A percentile compares a stretch with the other conserved stretches of the same genome.
Evolutionary conservation across 169 alveolate species (phyloP).

Genomic region (Plasmodium cynomolgi): DNA sequence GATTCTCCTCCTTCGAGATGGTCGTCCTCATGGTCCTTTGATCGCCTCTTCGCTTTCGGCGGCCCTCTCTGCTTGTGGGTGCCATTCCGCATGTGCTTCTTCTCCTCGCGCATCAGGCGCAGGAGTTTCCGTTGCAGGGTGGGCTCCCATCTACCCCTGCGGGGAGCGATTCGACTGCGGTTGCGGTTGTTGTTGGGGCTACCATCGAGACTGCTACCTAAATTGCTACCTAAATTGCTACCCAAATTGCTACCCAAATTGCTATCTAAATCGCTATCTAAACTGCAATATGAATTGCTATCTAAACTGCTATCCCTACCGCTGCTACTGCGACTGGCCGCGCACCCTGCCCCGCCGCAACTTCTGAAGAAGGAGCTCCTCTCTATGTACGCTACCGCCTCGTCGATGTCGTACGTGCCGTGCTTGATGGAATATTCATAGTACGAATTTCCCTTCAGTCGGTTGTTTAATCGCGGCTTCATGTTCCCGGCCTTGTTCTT

Average conservation of each 20-base stretch:
- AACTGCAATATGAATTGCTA: not conserved
- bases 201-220: not conserved
- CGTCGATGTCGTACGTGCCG: conserved; percentile 15
- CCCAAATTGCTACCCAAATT: not conserved
- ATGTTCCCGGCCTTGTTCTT: not conserved
- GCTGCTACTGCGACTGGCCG: not conserved
- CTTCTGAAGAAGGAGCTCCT: conserved; percentile 21
- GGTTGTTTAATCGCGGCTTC: conserved; percentile 42
- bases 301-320: not conserved
- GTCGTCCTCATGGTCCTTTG: not conserved
- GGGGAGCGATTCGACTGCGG: not conserved
- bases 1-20: conserved; percentile 20
- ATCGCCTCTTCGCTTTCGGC: not conserved
- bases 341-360: not conserved
- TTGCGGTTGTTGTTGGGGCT: not conserved
- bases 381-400: conserved; percentile 21
- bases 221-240: not conserved
- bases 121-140: not conserved
- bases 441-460: conserved; percentile 45
- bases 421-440: conserved; percentile 36
- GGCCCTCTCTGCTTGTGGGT: not conserved
- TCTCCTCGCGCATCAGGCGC: conserved; percentile 14
- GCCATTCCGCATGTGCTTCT: not conserved
- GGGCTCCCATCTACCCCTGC: not conserved
- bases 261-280: not conserved